Percentiles rank a stretch among this genome's conserved stretches.
Evolutionary conservation across 2,329 filamentous ascomycete species (phyloP).

Genomic region (Sarocladium brachiariae): DNA sequence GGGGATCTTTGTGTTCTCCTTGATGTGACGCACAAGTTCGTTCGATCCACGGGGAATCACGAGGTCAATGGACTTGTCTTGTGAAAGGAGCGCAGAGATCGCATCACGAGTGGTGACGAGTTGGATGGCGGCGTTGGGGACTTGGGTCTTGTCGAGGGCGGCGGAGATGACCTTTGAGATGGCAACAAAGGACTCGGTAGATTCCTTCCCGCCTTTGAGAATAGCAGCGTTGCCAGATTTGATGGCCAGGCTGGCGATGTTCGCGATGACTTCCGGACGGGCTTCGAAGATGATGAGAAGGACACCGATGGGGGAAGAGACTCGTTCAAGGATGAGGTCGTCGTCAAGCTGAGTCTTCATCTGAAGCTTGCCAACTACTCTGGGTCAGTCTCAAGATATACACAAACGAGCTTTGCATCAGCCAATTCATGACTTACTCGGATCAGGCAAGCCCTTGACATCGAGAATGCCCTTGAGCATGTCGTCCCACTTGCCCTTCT

Average conservation of each 20-base stretch:
- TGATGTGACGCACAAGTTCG: conserved; percentile 84
- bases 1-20: conserved; percentile 84
- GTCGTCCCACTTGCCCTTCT: conserved; percentile 90
- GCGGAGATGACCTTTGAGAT: conserved; percentile 80
- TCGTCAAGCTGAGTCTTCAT: conserved; percentile 82
- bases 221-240: conserved; percentile 98
- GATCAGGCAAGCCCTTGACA: conserved; percentile 77
- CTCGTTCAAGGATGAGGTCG: conserved; percentile 74
- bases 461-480: conserved; percentile 95
- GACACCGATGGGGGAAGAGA: conserved; percentile 94
- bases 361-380: conserved; percentile 71
- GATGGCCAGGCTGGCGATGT: conserved; percentile 90
- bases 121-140: conserved; percentile 84
- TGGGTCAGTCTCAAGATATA: neutral
- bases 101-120: conserved; percentile 90
- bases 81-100: conserved; percentile 77
- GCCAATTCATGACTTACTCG: conserved; percentile 50
- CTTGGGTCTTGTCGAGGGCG: conserved; percentile 64
- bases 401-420: neutral
- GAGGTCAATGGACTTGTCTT: conserved; percentile 85
- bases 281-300: conserved; percentile 98
- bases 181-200: conserved; percentile 86
- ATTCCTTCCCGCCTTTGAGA: conserved; percentile 94
- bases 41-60: conserved; percentile 91
- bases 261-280: conserved; percentile 94